Percentiles rank a stretch among this genome's conserved stretches.
These are phyloP conservation scores for Solanum hybrid DNA, from an alignment of 305 asterid species.

Conservation along the genomic window DNA sequence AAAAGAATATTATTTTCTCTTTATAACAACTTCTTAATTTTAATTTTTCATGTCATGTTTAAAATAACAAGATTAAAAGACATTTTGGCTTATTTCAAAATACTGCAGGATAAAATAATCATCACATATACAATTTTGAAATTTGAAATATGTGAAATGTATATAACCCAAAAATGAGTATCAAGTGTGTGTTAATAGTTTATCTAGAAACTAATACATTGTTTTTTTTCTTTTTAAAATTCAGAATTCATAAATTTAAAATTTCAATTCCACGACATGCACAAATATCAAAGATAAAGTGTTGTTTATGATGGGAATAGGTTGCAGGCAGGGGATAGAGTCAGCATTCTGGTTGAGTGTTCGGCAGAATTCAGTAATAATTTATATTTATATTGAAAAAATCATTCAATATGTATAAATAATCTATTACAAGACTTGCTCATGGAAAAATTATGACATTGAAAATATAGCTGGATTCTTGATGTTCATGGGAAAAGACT, in stretches of 20 bases:
- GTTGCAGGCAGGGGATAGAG: not conserved
- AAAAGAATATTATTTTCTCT: too few relatives aligned
- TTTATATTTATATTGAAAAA: too few relatives aligned
- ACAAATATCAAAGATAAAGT: not conserved
- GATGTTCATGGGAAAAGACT: not conserved
- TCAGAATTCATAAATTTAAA: not conserved
- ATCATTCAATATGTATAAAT: not conserved
- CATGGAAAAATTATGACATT: not conserved
- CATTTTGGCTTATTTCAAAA: not conserved
- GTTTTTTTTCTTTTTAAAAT: too few relatives aligned
- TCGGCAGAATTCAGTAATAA: not conserved
- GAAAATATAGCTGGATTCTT: not conserved
- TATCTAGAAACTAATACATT: too few relatives aligned
- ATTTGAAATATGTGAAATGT: too few relatives aligned
- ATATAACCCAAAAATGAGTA: too few relatives aligned
- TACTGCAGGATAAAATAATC: too few relatives aligned
- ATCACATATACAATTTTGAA: too few relatives aligned
- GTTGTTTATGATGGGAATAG: not conserved
- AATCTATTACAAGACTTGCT: not conserved
- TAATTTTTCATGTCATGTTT: not conserved
- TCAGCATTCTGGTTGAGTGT: not conserved
- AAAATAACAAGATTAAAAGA: too few relatives aligned
- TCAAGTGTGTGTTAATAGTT: too few relatives aligned
- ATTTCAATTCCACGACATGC: not conserved
- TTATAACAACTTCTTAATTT: too few relatives aligned